Evolutionary conservation across 1,284 basidiomycete genomes (phyloP), one percentile per base, ranked within the genome.

Genomic region (Apiotrichum laibachii): DNA sequence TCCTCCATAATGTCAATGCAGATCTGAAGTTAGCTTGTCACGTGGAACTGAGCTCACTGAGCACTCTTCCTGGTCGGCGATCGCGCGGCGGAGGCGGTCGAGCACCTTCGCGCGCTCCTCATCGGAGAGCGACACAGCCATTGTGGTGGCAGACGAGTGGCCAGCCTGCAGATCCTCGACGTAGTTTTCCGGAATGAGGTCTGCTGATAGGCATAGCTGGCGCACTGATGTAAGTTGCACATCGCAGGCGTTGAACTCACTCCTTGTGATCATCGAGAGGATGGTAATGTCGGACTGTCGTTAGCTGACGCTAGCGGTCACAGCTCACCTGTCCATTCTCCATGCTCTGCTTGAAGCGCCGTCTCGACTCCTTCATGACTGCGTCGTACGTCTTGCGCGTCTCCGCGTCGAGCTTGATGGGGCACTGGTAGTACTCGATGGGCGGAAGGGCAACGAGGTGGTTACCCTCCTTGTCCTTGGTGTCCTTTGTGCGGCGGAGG

Each of bases 11-110:
- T 76, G 55, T 81, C 79, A 66, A 90, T 88, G 70, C 90, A 92
- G 46, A 92, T 82, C 5, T 72, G 87, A 84, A 67, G 59, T 53
- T 39, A 49, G 50, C 35, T 50, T 49, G n/a, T 1, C 2, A 16
- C 8, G n/a, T 5, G 47, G 10, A 47, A 5, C 5, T 1, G 7
- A 15, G 56, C 72, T 61, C 45, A 76, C 75, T 0, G 77, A 68
- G 50, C 90, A 93, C 72, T 93, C 91, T 76, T 91, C 89, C 56
- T 82, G 86, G 64, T 92, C 89, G 67, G 90, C 88, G 22, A 92
- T 85, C 0, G 83, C 84, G 64, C 85, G 83, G 13, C 83, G 81
- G 26, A 94, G 82, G 39, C 84, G 75, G 15, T 72, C 76, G 68
- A 90, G 85, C n/a, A 93, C 77, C 22, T 82, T 82, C 7, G 63